Evolutionary conservation across 139 green algal species (phyloP).

Genomic region (Chlorella sp.): DNA sequence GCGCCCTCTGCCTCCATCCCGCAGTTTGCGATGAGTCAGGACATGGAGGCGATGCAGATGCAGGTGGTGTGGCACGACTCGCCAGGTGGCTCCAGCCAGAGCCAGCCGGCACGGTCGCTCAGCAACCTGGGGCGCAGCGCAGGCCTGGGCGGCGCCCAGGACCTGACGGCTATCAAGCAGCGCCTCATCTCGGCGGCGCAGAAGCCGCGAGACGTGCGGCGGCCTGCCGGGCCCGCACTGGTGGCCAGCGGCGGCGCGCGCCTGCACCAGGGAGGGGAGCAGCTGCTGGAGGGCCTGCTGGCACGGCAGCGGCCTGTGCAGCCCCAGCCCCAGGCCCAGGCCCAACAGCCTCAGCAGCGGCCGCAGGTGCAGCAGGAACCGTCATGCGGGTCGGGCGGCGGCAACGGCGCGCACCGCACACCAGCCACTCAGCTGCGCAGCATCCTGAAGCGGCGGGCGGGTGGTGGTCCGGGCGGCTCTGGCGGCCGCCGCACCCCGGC

Average conservation of each 20-base stretch:
- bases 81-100: slow-evolving; percentile 8
- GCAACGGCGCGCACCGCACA: slow-evolving; percentile 6
- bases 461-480: neutral
- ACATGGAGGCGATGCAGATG: slow-evolving; percentile 12
- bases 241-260: too few relatives aligned
- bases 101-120: neutral
- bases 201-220: slow-evolving; percentile 22
- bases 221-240: too few relatives aligned
- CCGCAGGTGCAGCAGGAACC: neutral
- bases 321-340: neutral
- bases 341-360: neutral
- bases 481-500: slow-evolving; percentile 7
- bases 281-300: slow-evolving; percentile 31
- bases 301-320: neutral
- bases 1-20: neutral
- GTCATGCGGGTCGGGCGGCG: neutral
- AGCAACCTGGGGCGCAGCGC: slow-evolving; percentile 25
- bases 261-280: neutral
- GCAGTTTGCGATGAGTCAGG: slow-evolving; percentile 30
- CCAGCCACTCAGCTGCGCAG: slow-evolving; percentile 27
- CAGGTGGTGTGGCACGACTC: slow-evolving; percentile 39
- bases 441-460: slow-evolving; percentile 38
- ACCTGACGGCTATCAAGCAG: slow-evolving; percentile 32
- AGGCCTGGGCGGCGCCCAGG: neutral
- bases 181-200: slow-evolving; percentile 29